These are phyloP conservation scores for Aspergillus cejpii DNA, from an alignment of 2,329 filamentous ascomycete genomes.

Conservation along the genomic window DNA sequence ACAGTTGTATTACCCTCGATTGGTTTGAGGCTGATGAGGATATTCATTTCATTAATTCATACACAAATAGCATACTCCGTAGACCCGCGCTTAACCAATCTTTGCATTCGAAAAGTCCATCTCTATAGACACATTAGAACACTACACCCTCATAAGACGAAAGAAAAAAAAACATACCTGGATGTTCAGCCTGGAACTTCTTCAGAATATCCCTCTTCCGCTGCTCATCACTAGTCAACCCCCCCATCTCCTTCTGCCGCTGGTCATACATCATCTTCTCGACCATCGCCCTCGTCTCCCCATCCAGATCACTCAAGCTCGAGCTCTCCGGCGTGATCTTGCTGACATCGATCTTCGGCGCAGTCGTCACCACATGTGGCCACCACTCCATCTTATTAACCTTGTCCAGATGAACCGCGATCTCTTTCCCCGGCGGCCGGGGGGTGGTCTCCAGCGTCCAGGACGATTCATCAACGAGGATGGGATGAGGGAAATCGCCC, in stretches of 20 bases:
- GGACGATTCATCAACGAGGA: conserved; percentile 79
- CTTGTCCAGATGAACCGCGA: conserved; percentile 90
- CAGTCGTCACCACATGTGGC: conserved; percentile 78
- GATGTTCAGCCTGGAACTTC: conserved; percentile 80
- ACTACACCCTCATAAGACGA: not conserved
- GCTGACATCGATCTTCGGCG: conserved; percentile 86
- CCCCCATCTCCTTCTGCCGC: conserved; percentile 86
- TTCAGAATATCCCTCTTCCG: conserved; percentile 88
- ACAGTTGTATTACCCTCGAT: too few relatives aligned
- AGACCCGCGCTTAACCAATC: conserved; percentile 41
- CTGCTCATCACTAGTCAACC: conserved; percentile 87
- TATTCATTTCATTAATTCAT: conserved; percentile 17
- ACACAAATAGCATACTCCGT: conserved; percentile 9
- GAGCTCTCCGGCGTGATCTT: conserved; percentile 93
- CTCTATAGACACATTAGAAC: conserved; percentile 36
- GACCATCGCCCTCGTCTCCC: conserved; percentile 91
- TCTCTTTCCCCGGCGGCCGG: conserved; percentile 55
- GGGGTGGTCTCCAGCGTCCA: conserved; percentile 77
- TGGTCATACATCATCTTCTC: conserved; percentile 99
- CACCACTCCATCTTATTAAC: conserved; percentile 98
- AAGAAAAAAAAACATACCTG: conserved; percentile 32
- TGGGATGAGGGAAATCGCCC: conserved; percentile 76
- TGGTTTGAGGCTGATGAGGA: too few relatives aligned
- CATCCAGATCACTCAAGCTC: conserved; percentile 86
- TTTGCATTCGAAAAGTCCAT: conserved; percentile 64